Conservation (phyloP, 345 rosid genomes). For the Adansonia digitata region DNA sequence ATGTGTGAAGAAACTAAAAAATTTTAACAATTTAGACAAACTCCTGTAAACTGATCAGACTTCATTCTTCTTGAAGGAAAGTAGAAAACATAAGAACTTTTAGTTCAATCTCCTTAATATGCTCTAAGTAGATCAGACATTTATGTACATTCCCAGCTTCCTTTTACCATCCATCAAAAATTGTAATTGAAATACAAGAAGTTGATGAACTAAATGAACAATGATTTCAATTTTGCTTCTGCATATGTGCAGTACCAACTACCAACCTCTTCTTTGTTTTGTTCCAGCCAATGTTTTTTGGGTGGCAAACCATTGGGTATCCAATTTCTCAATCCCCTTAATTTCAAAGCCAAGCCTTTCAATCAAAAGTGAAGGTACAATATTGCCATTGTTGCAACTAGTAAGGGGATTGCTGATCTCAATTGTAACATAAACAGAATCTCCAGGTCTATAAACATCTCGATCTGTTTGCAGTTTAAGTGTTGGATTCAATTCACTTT, state of each 20-base stretch:
- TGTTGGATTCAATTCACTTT: conserved; percentile 37
- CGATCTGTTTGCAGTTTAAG: conserved; percentile 57
- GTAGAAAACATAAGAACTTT: not conserved
- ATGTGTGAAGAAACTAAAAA: not conserved
- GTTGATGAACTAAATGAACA: not conserved
- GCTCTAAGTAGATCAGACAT: not conserved
- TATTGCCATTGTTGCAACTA: conserved; percentile 19
- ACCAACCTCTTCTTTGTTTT: conserved; percentile 62
- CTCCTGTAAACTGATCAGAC: not conserved
- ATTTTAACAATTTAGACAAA: not conserved
- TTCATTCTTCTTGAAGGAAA: not conserved
- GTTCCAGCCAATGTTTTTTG: conserved; percentile 61
- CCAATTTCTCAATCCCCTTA: conserved; percentile 84
- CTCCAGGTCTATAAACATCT: conserved; percentile 90
- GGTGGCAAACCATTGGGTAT: conserved; percentile 73
- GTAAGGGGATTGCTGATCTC: conserved; percentile 47
- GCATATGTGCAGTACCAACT: not conserved
- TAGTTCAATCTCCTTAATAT: not conserved
- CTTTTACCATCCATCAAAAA: not conserved
- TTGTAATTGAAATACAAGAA: not conserved
- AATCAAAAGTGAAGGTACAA: conserved; percentile 43
- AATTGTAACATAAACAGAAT: conserved; percentile 52
- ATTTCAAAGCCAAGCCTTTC: conserved; percentile 79
- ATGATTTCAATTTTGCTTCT: not conserved
- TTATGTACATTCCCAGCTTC: not conserved